These are phyloP conservation scores for Xylariomycetidae sp. DNA, from an alignment of 2,329 filamentous ascomycete species.

Conservation along the genomic window DNA sequence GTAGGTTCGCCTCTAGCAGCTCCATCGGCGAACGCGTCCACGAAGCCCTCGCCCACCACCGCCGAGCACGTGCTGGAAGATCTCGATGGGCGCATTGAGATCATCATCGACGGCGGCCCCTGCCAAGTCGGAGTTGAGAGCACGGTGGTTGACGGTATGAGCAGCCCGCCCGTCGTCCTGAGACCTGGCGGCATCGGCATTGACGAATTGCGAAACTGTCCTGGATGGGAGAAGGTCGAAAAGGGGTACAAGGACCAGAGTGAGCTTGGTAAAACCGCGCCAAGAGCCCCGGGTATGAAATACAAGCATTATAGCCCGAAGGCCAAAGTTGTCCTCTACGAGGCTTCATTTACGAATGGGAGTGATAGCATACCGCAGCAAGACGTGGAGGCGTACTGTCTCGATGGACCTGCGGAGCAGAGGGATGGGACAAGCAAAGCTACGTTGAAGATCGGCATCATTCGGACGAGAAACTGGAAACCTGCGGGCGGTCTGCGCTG, in stretches of 20 bases:
- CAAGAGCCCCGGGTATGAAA: conserved; percentile 95
- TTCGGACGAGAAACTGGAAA: conserved; percentile 53
- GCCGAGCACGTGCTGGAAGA: conserved; percentile 88
- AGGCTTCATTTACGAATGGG: conserved; percentile 42
- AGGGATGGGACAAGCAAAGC: conserved; percentile 5
- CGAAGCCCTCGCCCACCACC: conserved; percentile 84
- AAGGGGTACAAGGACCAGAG: conserved; percentile 76
- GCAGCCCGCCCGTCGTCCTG: conserved; percentile 73
- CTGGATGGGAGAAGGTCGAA: conserved; percentile 75
- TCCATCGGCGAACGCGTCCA: conserved; percentile 91
- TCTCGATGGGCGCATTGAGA: conserved; percentile 72
- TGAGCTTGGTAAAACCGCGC: conserved; percentile 59
- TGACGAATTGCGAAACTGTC: conserved; percentile 67
- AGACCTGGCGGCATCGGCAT: conserved; percentile 84
- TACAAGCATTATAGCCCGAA: conserved; percentile 96
- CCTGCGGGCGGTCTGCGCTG: conserved; percentile 36
- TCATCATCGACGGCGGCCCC: conserved; percentile 83
- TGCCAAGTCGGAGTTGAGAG: conserved; percentile 92
- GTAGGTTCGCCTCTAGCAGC: conserved; percentile 77
- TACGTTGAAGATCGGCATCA: conserved; percentile 40
- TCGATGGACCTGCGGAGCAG: conserved; percentile 10
- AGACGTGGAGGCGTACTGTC: conserved; percentile 26
- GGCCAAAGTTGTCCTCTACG: conserved; percentile 80
- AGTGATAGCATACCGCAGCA: conserved; percentile 30
- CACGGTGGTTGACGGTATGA: conserved; percentile 91